Evolutionary conservation across 805 yeast species (phyloP).

Genomic region (Saccharomycopsis fibuligera): DNA sequence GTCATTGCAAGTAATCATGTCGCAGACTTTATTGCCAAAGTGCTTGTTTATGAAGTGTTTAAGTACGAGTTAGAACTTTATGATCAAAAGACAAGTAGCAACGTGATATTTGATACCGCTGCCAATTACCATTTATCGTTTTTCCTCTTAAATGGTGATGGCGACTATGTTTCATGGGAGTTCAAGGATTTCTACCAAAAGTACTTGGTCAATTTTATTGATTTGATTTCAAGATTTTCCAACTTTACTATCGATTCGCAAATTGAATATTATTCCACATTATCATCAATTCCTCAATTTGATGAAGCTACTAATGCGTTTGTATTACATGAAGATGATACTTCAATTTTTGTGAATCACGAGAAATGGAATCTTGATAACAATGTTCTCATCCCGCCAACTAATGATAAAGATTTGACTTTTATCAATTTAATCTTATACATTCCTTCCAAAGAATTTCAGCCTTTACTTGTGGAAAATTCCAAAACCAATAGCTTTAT

Average conservation of each 20-base stretch:
- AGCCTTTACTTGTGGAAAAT: constrained; percentile 45
- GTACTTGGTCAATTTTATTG: constrained; percentile 50
- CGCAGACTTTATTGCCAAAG: constrained; percentile 40
- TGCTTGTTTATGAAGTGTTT: constrained; percentile 29
- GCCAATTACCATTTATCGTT: constrained; percentile 72
- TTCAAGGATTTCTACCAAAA: constrained; percentile 46
- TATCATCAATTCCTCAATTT: constrained; percentile 23
- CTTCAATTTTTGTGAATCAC: constrained; percentile 53
- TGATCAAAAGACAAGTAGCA: not conserved
- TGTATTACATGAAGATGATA: constrained; percentile 27
- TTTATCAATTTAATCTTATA: constrained; percentile 65
- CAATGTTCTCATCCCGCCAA: constrained; percentile 37
- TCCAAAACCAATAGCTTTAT: constrained; percentile 50
- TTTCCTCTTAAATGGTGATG: constrained; percentile 67
- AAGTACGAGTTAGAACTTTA: constrained; percentile 27
- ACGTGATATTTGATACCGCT: constrained; percentile 27
- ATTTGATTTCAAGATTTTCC: constrained; percentile 46
- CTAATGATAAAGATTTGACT: constrained; percentile 53
- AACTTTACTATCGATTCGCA: constrained; percentile 77
- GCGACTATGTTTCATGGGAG: constrained; percentile 67
- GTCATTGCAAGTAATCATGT: constrained; percentile 38
- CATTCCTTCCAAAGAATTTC: constrained; percentile 45
- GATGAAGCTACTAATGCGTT: constrained; percentile 28
- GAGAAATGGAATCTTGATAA: constrained; percentile 72
- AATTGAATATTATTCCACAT: constrained; percentile 58